Conservation (phyloP, 1,284 basidiomycete species). For the Puccinia hordei region DNA sequence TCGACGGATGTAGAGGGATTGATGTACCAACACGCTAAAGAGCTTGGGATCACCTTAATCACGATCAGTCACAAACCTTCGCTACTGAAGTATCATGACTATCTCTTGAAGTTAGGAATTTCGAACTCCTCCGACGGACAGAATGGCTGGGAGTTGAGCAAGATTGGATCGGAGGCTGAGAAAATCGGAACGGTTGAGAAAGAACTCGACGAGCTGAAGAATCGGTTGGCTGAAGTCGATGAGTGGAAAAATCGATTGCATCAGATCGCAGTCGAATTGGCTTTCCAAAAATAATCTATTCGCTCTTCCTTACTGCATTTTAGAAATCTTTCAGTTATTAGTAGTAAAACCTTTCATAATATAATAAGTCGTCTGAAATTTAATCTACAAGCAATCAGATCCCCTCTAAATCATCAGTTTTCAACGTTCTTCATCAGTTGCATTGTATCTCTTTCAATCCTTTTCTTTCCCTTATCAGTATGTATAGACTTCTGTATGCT, state of each 20-base stretch:
- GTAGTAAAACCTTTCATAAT: too few species aligned
- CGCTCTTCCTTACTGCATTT: too few species aligned
- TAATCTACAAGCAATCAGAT: too few species aligned
- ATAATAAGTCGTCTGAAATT: too few species aligned
- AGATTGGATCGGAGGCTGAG: slow-evolving; percentile 72
- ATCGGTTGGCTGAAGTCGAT: slow-evolving; percentile 60
- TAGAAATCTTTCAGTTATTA: too few species aligned
- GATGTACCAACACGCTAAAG: slow-evolving; percentile 93
- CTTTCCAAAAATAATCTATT: slow-evolving; percentile 55
- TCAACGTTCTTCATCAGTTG: too few species aligned
- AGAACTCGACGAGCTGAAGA: slow-evolving; percentile 60
- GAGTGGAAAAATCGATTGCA: slow-evolving; percentile 60
- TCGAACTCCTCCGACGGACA: slow-evolving; percentile 65
- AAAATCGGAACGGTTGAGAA: slow-evolving; percentile 66
- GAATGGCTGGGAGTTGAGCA: slow-evolving; percentile 69
- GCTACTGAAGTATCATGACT: slow-evolving; percentile 78
- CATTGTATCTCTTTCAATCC: too few species aligned
- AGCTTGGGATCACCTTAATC: slow-evolving; percentile 82
- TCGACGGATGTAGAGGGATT: slow-evolving; percentile 92
- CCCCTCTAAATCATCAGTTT: too few species aligned
- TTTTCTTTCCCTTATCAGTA: too few species aligned
- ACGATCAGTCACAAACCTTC: slow-evolving; percentile 84
- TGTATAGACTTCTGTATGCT: too few species aligned
- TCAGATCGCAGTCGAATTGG: slow-evolving; percentile 60
- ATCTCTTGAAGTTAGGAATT: slow-evolving; percentile 70